Percentiles rank a stretch among this genome's conserved stretches.
phyloP scores from a whole-genome alignment of 257 asterid species.

The Scutellaria galericulata region DNA sequence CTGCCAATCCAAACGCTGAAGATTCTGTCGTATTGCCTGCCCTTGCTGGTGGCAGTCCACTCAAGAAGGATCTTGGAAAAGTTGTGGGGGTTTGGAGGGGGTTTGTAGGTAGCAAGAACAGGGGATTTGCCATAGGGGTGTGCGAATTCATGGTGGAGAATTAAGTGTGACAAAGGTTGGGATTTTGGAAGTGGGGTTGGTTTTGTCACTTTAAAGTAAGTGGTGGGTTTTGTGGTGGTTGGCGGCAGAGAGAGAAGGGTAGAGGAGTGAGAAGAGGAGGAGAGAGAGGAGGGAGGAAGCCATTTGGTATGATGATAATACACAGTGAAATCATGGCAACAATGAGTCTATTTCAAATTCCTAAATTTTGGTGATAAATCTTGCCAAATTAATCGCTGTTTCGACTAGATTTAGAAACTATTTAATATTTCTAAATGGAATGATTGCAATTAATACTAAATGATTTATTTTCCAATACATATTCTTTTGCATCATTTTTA shows the following conservation, averaged over 20 bases:
- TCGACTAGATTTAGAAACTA: no score
- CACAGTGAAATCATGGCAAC: no score
- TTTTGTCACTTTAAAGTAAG: conserved; percentile 63
- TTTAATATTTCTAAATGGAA: neutral
- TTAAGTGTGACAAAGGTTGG: conserved; percentile 48
- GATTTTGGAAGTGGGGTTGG: conserved; percentile 59
- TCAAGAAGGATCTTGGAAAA: conserved; percentile 59
- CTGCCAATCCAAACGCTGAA: conserved; percentile 83
- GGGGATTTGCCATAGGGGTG: conserved; percentile 60
- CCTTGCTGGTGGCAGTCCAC: conserved; percentile 65
- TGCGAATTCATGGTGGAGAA: conserved; percentile 65
- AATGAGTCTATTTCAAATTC: neutral
- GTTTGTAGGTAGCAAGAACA: conserved; percentile 48
- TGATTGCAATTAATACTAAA: neutral
- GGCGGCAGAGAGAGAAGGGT: conserved; percentile 14
- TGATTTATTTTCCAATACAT: neutral
- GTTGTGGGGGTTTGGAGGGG: conserved; percentile 45
- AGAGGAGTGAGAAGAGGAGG: neutral
- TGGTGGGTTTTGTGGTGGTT: conserved; percentile 46
- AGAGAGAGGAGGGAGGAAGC: neutral
- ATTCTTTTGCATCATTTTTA: neutral
- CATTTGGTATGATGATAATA: neutral
- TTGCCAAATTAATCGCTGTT: neutral
- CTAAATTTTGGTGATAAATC: conserved; percentile 3
- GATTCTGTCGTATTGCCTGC: conserved; percentile 71